Evolutionary conservation across 75 land plant genomes (phyloP), one percentile per base, ranked within the genome.

Genomic region (Cupressus sempervirens): DNA sequence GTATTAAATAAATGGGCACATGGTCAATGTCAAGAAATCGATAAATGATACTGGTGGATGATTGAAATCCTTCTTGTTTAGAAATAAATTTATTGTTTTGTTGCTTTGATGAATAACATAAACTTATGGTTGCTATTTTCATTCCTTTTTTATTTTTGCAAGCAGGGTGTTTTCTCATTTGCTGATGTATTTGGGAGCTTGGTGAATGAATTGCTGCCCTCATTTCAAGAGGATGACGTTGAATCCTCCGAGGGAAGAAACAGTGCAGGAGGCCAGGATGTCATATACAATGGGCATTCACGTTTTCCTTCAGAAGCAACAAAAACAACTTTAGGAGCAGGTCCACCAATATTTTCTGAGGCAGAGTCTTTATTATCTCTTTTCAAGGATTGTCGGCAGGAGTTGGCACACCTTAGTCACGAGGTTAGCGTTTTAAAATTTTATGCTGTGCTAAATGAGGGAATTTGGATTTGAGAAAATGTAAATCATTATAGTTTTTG

Each of bases 111-210:
- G 73, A 34, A 75, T 76, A 83, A 43, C n/a, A 12, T 7, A 81
- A 10, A 82, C 52, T 30, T n/a, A 15, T 41, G 46, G 13, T 14
- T 41, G 82, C 34, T 40, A 46, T 46, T 52, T 4, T 38, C 8
- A 32, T 46, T 86, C 53, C 36, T 85, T 11, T n/a, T 29, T 72
- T 75, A 74, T 74, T 82, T 52, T 30, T 26, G 83, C 67, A 23
- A 75, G 29, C 86, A 97, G 99, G 99, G 99, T 36, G 93, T 91
- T 70, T 97, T 97, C 85, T 97, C 99, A 7, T 97, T 97, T 82
- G 98, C 96, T 89, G 96, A 94, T 23, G 88, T 97, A 83, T 97
- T 96, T 86, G 96, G 97, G 75, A 92, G 89, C 70, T 84, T 97
- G 88, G 99, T 94, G 40, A 90, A 94, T 80, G 94, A 96, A 73